Evolutionary conservation across 1,284 basidiomycete species (phyloP).

Genomic region (Puccinia polysora): DNA sequence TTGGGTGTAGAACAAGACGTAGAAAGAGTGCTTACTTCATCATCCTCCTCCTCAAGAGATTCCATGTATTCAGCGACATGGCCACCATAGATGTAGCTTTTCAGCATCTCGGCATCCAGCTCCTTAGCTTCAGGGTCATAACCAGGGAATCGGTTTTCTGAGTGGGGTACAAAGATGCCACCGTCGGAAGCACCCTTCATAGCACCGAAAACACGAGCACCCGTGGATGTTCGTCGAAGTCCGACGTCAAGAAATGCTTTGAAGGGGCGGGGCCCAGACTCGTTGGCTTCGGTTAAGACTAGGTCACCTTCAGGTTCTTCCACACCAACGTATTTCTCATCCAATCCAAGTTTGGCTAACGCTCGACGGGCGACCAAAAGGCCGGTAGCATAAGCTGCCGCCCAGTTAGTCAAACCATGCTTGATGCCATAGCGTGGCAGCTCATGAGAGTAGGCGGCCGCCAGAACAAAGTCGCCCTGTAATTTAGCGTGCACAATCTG

Average conservation of each 20-base stretch:
- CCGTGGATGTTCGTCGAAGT: constrained; percentile 95
- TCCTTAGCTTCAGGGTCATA: constrained; percentile 91
- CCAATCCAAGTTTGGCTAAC: constrained; percentile 87
- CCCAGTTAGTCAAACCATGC: constrained; percentile 98
- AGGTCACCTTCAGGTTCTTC: constrained; percentile 85
- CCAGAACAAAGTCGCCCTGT: constrained; percentile 90
- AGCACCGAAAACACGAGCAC: constrained; percentile 96
- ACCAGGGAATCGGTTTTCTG: constrained; percentile 96
- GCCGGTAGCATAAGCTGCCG: constrained; percentile 97
- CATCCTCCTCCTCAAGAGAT: constrained; percentile 98
- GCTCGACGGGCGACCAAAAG: constrained; percentile 92
- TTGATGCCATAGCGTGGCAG: constrained; percentile 94
- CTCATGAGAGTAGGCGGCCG: constrained; percentile 67
- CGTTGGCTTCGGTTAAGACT: constrained; percentile 73
- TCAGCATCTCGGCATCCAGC: constrained; percentile 87
- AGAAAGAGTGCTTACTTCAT: constrained; percentile 59
- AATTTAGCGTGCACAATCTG: constrained; percentile 96
- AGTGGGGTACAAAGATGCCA: constrained; percentile 96
- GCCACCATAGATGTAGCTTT: constrained; percentile 97
- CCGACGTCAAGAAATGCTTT: constrained; percentile 98
- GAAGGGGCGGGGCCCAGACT: constrained; percentile 95
- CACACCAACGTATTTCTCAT: constrained; percentile 97
- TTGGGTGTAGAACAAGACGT: too few species aligned
- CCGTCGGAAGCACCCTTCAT: constrained; percentile 99
- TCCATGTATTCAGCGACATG: constrained; percentile 99